Base-by-base conservation (phyloP, 192 early-diverging fungal genomes). In the Coemansia sp. region DNA sequence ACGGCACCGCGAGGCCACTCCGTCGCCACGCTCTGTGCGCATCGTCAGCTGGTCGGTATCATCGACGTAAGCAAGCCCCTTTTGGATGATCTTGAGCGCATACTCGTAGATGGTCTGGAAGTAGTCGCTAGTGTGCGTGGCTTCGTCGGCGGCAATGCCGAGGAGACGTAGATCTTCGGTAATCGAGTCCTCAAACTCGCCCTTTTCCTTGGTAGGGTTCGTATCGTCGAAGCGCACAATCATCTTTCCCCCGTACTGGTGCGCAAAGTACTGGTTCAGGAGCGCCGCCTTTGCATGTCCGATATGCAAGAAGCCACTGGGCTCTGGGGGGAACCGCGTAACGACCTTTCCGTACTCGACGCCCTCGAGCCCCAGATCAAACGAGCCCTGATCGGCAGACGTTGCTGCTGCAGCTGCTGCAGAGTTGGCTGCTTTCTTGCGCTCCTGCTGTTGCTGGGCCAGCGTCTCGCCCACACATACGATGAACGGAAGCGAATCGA, bases 281-380 rank as follows among this genome's bases (percentile, higher is more conserved):
- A 99, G 82, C 13, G 94, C 97, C 34, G 97, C 97, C 87, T 99
- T 99, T 58, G 95, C 95, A 75, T 99, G 97, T 59, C 97, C 97
- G 86, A 99, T 97, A 83, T 99, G 97, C 63, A 99, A 84, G 81
- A 96, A 99, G 77, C 96, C 97, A 75, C 86, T 89, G 63, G 97
- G 96, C 86, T 99, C 97, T 3, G 97, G 97, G 57, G 97, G 96
- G 87, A 99, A 99, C 57, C 97, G 88, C 29, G 95, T 98, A 25
- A 95, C 94, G 20, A 99, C 95, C 69, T 90, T 84, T 58, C 97
- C 97, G 67, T 88, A 66, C 67, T 88, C 84, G 20, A 92, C 91
- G 65, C 84, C 88, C 59, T 87, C 79, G 33, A 99, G 82, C 30
- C 85, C 90, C 84, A 99, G 91, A 12, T 99, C 96, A 66, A 99